These are phyloP conservation scores for Aquilaria sinensis DNA, from an alignment of 345 rosid genomes.

Conservation along the genomic window DNA sequence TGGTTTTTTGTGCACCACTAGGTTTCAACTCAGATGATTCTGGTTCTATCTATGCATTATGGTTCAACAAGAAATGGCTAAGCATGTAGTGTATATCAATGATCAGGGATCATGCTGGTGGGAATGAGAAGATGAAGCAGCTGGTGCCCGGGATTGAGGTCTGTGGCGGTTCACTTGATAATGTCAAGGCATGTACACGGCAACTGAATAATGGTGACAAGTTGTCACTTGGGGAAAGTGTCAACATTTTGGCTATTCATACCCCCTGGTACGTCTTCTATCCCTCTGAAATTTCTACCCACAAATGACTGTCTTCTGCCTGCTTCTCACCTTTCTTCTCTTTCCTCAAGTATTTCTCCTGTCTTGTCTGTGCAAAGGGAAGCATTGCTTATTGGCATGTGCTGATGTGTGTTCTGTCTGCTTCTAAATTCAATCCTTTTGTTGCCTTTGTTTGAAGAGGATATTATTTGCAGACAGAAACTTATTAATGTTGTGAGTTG, in stretches of 20 bases:
- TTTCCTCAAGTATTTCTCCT: not conserved
- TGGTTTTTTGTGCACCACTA: too few relatives aligned
- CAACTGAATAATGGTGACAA: constrained; percentile 68
- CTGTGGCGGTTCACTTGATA: constrained; percentile 83
- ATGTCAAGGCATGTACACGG: constrained; percentile 72
- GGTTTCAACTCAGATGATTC: not conserved
- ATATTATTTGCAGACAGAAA: too few relatives aligned
- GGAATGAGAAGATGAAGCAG: constrained; percentile 72
- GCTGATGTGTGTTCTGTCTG: too few relatives aligned
- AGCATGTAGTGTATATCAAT: not conserved
- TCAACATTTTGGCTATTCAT: constrained; percentile 66
- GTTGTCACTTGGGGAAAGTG: constrained; percentile 42
- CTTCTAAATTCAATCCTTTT: too few relatives aligned
- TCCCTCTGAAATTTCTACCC: not conserved
- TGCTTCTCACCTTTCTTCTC: constrained; percentile 1
- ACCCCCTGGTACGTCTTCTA: constrained; percentile 62
- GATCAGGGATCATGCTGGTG: constrained; percentile 91
- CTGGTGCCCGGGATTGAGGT: constrained; percentile 73
- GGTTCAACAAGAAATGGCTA: too few relatives aligned
- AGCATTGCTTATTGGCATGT: too few relatives aligned
- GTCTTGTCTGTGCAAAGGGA: too few relatives aligned
- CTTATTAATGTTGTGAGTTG: too few relatives aligned
- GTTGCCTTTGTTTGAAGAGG: too few relatives aligned
- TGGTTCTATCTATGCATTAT: not conserved
- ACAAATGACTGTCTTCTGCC: not conserved